phyloP scores from a whole-genome alignment of 495 filamentous ascomycete species.

The Daldinia childiae region DNA sequence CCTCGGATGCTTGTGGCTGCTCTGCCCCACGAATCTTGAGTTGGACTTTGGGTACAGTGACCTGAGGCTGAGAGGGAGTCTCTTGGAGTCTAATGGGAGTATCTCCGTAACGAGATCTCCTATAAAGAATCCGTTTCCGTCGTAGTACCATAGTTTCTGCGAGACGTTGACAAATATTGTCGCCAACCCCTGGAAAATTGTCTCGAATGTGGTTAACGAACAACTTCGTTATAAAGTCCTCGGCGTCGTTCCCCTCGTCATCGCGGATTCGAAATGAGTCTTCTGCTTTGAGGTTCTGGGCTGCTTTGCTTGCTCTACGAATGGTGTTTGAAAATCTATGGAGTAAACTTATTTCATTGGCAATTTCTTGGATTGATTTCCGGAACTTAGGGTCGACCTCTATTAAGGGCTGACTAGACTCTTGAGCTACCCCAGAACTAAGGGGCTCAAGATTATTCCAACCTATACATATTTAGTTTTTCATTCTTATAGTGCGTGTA shows the following conservation, averaged over 20 bases:
- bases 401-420: background rate
- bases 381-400: background rate
- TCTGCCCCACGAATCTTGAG: background rate
- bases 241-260: conserved; percentile 10
- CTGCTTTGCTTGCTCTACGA: conserved; percentile 18
- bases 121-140: background rate
- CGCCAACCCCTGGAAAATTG: background rate
- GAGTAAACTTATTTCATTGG: conserved; percentile 13
- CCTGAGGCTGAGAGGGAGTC: background rate
- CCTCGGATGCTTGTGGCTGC: background rate
- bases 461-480: background rate
- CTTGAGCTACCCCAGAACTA: background rate
- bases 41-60: background rate
- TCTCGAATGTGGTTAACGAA: background rate
- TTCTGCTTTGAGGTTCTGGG: conserved; percentile 7
- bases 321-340: conserved; percentile 23
- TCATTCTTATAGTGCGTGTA: background rate
- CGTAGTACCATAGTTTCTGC: background rate
- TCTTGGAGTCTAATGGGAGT: background rate
- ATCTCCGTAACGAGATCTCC: background rate
- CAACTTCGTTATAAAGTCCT: background rate
- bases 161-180: background rate
- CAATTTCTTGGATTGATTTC: conserved; percentile 3
- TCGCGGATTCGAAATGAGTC: conserved; percentile 7
- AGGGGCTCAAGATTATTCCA: background rate